phyloP scores from a whole-genome alignment of 1,139 yeast genomes.

The Candida smagusa region DNA sequence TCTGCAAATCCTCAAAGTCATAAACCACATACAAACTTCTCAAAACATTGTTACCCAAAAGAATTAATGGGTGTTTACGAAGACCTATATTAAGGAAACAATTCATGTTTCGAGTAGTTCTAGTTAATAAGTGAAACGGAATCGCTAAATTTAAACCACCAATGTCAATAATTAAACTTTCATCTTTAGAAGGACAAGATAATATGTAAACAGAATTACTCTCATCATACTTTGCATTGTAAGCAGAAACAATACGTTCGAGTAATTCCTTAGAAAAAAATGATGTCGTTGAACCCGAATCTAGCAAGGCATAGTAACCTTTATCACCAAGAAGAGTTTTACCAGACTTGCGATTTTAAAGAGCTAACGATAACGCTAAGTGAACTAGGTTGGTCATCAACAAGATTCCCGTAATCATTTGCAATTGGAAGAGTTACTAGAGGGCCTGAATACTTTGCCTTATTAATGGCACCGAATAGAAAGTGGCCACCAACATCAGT shows the following conservation, averaged over 20 bases:
- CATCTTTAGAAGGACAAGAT: conserved; percentile 17
- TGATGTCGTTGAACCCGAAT: conserved; percentile 39
- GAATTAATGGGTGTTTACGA: background rate
- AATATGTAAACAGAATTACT: conserved; percentile 28
- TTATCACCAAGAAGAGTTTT: background rate
- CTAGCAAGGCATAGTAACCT: conserved; percentile 25
- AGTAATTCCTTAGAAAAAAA: conserved; percentile 20
- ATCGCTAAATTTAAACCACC: conserved; percentile 48
- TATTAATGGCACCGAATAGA: conserved; percentile 58
- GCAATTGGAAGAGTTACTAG: conserved; percentile 29
- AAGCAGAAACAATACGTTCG: conserved; percentile 14
- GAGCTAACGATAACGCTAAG: background rate
- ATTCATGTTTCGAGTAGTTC: conserved; percentile 5
- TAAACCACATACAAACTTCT: conserved; percentile 21
- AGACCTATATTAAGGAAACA: conserved; percentile 19
- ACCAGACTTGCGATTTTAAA: background rate
- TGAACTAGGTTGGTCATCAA: background rate
- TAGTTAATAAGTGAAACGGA: conserved; percentile 39
- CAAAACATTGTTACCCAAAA: conserved; percentile 17
- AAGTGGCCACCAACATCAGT: conserved; percentile 34
- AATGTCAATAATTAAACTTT: conserved; percentile 40
- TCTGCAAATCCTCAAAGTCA: conserved; percentile 16
- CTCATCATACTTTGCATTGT: conserved; percentile 29
- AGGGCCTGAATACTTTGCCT: conserved; percentile 45
- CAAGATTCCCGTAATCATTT: conserved; percentile 1